phyloP scores from a whole-genome alignment of 73 alveolate genomes.

The Uronychia setigera region DNA sequence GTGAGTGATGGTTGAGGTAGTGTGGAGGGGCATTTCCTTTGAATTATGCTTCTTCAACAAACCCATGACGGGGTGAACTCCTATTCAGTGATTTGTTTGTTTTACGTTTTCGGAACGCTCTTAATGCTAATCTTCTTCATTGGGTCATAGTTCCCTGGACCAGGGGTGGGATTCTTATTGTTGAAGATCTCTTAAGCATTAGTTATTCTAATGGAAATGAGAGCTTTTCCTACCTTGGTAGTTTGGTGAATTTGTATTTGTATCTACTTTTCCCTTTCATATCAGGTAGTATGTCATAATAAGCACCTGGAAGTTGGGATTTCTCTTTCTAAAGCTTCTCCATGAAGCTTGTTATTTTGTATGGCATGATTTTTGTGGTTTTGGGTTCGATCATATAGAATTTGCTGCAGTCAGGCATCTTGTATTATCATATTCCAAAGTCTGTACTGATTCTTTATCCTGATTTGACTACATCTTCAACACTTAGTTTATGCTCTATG shows the following conservation, averaged over 20 bases:
- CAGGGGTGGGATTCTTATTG: background rate
- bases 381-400: background rate
- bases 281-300: background rate
- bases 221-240: background rate
- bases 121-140: background rate
- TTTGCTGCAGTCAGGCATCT: background rate
- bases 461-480: background rate
- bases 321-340: background rate
- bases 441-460: background rate
- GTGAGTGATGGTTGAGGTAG: no score
- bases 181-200: background rate
- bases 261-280: background rate
- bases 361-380: background rate
- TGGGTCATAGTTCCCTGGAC: background rate
- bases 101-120: background rate
- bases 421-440: background rate
- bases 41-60: background rate
- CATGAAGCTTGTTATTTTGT: background rate
- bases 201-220: background rate
- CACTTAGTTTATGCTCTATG: background rate
- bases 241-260: background rate
- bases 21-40: no score
- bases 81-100: background rate
- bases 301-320: background rate
- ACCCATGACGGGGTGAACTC: background rate